Percentiles rank a stretch among this genome's conserved stretches.
Evolutionary conservation across 805 yeast genomes (phyloP).

Genomic region (Kuraishia piskuri): DNA sequence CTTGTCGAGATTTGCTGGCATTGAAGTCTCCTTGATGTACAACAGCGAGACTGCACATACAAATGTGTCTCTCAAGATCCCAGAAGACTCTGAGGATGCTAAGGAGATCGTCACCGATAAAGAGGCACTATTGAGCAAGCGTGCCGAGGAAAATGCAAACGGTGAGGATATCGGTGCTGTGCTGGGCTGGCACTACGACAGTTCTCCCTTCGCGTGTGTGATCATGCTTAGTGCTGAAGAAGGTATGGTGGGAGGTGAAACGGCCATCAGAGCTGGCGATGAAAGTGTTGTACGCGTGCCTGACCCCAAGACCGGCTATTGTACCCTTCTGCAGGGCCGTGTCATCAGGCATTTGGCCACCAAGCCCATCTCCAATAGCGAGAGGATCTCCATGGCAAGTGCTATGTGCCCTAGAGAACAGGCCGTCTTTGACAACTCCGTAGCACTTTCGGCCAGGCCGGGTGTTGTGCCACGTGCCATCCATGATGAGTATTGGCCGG

Average conservation of each 20-base stretch:
- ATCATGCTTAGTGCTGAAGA: constrained; percentile 52
- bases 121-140: constrained; percentile 6
- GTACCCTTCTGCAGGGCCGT: constrained; percentile 40
- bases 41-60: constrained; percentile 50
- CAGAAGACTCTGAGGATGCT: constrained; percentile 15
- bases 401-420: constrained; percentile 32
- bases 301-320: constrained; percentile 40
- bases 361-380: constrained; percentile 27
- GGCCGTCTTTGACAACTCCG: constrained; percentile 26
- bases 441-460: constrained; percentile 31
- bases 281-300: constrained; percentile 22
- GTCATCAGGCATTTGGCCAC: constrained; percentile 37
- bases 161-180: constrained; percentile 10
- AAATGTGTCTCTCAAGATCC: constrained; percentile 32
- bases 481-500: constrained; percentile 29
- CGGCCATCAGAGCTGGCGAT: constrained; percentile 38
- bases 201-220: constrained; percentile 61
- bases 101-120: background rate
- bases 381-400: constrained; percentile 34
- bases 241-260: constrained; percentile 54
- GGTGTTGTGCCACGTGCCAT: constrained; percentile 24
- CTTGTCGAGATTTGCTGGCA: constrained; percentile 47
- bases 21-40: constrained; percentile 42
- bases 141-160: background rate
- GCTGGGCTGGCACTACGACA: constrained; percentile 55